Base-by-base conservation (phyloP, 176 grass and related monocot species). In the Phoenix dactylifera region DNA sequence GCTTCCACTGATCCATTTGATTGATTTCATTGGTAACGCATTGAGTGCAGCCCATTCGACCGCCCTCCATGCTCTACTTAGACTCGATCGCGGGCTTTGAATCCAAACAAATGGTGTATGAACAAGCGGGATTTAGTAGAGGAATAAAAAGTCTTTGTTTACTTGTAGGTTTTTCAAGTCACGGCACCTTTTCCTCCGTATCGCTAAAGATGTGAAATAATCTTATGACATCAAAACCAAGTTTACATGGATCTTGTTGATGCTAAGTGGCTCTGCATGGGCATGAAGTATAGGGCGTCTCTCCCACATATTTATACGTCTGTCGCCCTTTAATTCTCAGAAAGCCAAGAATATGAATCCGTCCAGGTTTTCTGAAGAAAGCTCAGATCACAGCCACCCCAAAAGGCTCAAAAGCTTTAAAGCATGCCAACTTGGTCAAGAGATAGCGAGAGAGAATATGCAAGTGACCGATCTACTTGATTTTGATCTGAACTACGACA, bases 1-100 rank as follows among this genome's bases (percentile, higher is more conserved):
- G 85, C 48, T 97, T 97, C 74, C 81, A 97, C 66, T 91, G 76
- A 83, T 65, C 52, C 30, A 58, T 35, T 65, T 3, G 18, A 18
- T 24, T 1, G 49, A 24, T 1, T 39, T 29, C 5, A 29, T 44
- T 44, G 35, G 35, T 44, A 12, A 44, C 3, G 35, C 3, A 44
- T 44, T 6, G 4, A 54, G 35, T 20, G 44, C 39, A 55, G 50
- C 14, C 35, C 35, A 14, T 9, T 44, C 10, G 1, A n/a, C 26
- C 19, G 14, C 18, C 55, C 61, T 58, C 52, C 26, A 52, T 4
- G 49, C 59, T 62, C 49, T 52, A 60, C 17, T 0, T 28, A 54
- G 57, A 30, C 48, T 52, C 62, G 50, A 7, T 22, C 59, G 51
- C 28, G 52, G 54, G 50, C 61, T 10, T 35, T 35, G 6, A 35